Percentiles rank a stretch among this genome's conserved stretches.
phyloP scores from a whole-genome alignment of 139 green algal genomes.

The Chlorella sp. region DNA sequence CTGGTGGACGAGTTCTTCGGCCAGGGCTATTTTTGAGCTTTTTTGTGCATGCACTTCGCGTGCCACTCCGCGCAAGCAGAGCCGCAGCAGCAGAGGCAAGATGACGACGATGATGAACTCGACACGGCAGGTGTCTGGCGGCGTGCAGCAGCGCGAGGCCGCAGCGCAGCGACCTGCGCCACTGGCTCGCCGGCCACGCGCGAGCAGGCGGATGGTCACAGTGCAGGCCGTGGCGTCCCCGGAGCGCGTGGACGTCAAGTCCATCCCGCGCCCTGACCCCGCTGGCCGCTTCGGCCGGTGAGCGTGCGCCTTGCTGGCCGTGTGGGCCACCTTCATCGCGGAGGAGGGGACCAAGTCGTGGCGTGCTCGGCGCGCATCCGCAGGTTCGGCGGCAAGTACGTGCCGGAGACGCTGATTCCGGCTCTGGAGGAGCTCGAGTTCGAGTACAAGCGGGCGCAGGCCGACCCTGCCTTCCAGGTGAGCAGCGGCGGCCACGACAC shows the following conservation, averaged over 20 bases:
- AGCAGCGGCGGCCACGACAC: not conserved
- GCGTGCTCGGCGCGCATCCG: slow-evolving; percentile 7
- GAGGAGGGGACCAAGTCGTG: not conserved
- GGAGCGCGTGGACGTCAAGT: not conserved
- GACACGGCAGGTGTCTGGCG: no score
- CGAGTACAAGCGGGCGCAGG: slow-evolving; percentile 63
- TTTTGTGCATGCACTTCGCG: no score
- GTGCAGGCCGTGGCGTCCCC: not conserved
- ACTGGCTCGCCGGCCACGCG: no score
- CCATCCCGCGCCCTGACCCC: not conserved
- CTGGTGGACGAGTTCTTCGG: slow-evolving; percentile 48
- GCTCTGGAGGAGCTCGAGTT: slow-evolving; percentile 82
- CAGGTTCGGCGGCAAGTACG: slow-evolving; percentile 92
- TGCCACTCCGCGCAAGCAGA: no score
- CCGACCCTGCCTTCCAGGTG: slow-evolving; percentile 65
- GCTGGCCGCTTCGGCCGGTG: slow-evolving; percentile 6
- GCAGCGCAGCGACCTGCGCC: no score
- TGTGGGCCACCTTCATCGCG: not conserved
- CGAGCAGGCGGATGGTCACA: not conserved
- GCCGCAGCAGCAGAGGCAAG: no score
- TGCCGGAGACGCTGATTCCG: slow-evolving; percentile 96
- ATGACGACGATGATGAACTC: no score
- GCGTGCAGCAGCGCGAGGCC: no score
- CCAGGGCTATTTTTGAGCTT: slow-evolving; percentile 33
- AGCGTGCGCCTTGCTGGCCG: not conserved